Percentiles rank a stretch among this genome's conserved stretches.
phyloP scores from a whole-genome alignment of 1,284 basidiomycete genomes.

The Mycosarcoma maydis region DNA sequence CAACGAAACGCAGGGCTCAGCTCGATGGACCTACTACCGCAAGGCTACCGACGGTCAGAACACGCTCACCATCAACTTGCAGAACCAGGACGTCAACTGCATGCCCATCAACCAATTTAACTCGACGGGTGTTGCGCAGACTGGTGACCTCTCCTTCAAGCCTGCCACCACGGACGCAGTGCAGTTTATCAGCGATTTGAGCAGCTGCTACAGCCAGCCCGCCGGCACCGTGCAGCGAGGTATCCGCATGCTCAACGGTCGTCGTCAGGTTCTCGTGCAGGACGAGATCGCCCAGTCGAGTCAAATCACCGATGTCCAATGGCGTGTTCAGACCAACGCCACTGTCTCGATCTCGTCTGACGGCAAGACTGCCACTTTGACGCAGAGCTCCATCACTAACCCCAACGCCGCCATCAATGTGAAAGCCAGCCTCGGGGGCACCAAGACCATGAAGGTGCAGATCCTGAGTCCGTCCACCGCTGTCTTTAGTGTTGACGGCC shows the following conservation, averaged over 20 bases:
- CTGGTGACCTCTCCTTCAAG: constrained; percentile 74
- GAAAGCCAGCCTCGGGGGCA: constrained; percentile 46
- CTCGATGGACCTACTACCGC: constrained; percentile 74
- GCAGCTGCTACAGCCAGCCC: constrained; percentile 77
- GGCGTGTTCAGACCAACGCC: constrained; percentile 96
- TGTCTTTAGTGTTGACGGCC: constrained; percentile 28
- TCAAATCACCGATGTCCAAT: constrained; percentile 72
- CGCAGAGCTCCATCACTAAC: constrained; percentile 71
- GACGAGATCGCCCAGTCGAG: constrained; percentile 66
- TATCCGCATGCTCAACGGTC: constrained; percentile 83
- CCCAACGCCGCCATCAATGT: constrained; percentile 72
- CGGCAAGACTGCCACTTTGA: constrained; percentile 74
- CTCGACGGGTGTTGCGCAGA: constrained; percentile 77
- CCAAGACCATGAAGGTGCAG: constrained; percentile 69
- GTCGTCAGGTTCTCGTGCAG: constrained; percentile 82
- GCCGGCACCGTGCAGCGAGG: constrained; percentile 80
- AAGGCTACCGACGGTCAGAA: constrained; percentile 98
- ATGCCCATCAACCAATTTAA: constrained; percentile 73
- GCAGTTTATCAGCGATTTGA: constrained; percentile 83
- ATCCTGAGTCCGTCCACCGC: constrained; percentile 75
- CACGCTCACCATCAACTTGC: constrained; percentile 80
- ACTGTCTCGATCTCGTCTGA: constrained; percentile 68
- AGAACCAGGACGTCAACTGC: constrained; percentile 83
- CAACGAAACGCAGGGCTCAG: constrained; percentile 48
- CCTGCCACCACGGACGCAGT: constrained; percentile 79